phyloP scores from a whole-genome alignment of 2,329 filamentous ascomycete genomes.

The Pleoardoris graminearum region DNA sequence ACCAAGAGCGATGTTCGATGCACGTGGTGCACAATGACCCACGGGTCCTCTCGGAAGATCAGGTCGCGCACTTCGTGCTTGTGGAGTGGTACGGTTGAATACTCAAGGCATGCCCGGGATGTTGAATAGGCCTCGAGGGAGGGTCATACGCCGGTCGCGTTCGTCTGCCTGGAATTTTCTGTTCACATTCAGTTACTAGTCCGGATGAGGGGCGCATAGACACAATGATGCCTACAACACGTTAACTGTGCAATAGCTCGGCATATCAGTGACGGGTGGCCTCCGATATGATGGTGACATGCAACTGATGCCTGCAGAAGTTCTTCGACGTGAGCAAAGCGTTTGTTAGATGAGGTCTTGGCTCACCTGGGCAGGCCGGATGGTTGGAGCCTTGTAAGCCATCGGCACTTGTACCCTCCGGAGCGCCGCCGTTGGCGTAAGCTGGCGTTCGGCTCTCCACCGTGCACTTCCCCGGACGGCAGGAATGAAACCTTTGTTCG shows the following conservation, averaged over 20 bases:
- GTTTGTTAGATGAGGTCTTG: too few species aligned
- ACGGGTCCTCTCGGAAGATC: neutral
- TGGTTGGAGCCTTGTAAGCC: too few species aligned
- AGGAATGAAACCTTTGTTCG: neutral
- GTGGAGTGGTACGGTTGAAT: neutral
- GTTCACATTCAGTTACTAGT: neutral
- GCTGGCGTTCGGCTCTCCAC: slow-evolving; percentile 35
- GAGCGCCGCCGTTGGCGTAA: slow-evolving; percentile 30
- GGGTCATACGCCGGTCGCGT: neutral
- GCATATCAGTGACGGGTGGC: neutral
- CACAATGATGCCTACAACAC: slow-evolving; percentile 1
- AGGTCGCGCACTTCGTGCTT: neutral
- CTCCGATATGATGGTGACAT: too few species aligned
- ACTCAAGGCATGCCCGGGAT: neutral
- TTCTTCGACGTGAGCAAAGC: too few species aligned
- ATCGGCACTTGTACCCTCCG: slow-evolving; percentile 23
- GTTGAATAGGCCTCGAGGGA: neutral
- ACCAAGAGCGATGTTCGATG: neutral
- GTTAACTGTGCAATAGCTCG: neutral
- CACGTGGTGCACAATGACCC: neutral
- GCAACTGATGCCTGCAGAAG: too few species aligned
- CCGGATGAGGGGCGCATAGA: neutral
- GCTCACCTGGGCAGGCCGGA: too few species aligned
- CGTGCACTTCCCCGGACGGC: slow-evolving; percentile 4
- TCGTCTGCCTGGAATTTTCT: neutral